These are phyloP conservation scores for Macrocystidia cucumis DNA, from an alignment of 1,284 basidiomycete genomes.

Conservation along the genomic window DNA sequence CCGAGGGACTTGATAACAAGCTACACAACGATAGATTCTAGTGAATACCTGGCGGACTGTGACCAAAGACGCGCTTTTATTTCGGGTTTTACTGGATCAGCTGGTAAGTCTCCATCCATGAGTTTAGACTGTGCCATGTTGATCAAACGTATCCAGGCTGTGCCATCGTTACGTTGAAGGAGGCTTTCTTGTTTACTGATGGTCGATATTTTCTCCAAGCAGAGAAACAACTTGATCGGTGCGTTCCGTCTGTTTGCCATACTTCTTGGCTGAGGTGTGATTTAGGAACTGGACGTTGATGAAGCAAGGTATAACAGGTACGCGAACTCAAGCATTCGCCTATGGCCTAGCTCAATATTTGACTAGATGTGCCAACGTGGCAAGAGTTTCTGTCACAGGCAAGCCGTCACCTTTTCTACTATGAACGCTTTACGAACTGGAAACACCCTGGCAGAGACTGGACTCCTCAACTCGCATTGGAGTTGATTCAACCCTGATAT, in stretches of 20 bases:
- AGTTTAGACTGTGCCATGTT: no score
- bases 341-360: conserved; percentile 6
- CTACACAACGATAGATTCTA: conserved; percentile 52
- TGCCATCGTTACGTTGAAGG: conserved; percentile 70
- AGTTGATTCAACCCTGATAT: conserved; percentile 75
- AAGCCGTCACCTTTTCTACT: not conserved
- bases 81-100: conserved; percentile 90
- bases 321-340: not conserved
- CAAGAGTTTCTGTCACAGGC: conserved; percentile 78
- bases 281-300: conserved; percentile 85
- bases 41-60: conserved; percentile 83
- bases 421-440: not conserved
- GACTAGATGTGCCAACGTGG: conserved; percentile 82
- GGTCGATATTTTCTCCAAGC: conserved; percentile 95
- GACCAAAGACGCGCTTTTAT: conserved; percentile 85
- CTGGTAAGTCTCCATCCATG: conserved; percentile 43
- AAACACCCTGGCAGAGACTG: conserved; percentile 42
- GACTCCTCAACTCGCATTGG: conserved; percentile 61
- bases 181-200: conserved; percentile 85
- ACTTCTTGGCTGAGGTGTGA: conserved; percentile 4
- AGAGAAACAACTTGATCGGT: conserved; percentile 80
- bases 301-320: conserved; percentile 81
- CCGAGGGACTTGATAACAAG: not conserved
- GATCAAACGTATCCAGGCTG: conserved; percentile 48
- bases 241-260: conserved; percentile 17